Base-by-base conservation (phyloP, 1,139 yeast genomes). In the Kodamaea alishanica region DNA sequence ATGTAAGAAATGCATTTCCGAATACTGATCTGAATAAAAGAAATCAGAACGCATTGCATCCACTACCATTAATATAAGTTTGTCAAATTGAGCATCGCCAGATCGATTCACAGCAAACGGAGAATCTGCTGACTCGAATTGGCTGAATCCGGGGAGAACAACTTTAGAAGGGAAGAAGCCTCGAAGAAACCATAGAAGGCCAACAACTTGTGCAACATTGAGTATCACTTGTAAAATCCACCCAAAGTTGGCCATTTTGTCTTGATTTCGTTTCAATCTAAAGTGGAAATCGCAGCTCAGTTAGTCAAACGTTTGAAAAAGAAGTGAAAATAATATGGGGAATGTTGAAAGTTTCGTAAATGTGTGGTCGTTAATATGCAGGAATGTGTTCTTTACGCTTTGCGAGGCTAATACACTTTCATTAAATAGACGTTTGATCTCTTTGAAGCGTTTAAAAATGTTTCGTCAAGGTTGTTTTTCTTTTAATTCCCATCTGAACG, bases 41-140 rank as follows among this genome's bases (percentile, higher is more conserved):
- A 89, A 90, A 57, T 94, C 98, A 8, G 94, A 73, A 46, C 99
- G 66, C 70, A 92, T 70, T 2, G 98, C 98, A 63, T 94, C 99
- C 6, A 94, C 83, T 3, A 94, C 94, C 78, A 94, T 80, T 26
- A 94, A 59, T 1, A 92, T 78, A 29, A 89, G 60, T 47, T 79
- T 80, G 39, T 81, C 75, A 55, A 88, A 92, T 38, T 73, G 75
- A 1, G 84, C 75, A 8, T 65, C 40, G 3, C 50, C 46, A 10
- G 25, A 6, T 33, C 20, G 24, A 8, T 26, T 38, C 26, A 44
- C 32, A 11, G 43, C 30, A 47, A 56, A 55, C 23, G 65, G 58
- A 20, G 58, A 41, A 5, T 42, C 41, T 33, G 49, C 49, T 28
- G 20, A 15, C 4, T 53, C 49, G 47, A 65, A 68, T 8, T 55